phyloP scores from a whole-genome alignment of 2,329 filamentous ascomycete species.

The Penicillium palitans region DNA sequence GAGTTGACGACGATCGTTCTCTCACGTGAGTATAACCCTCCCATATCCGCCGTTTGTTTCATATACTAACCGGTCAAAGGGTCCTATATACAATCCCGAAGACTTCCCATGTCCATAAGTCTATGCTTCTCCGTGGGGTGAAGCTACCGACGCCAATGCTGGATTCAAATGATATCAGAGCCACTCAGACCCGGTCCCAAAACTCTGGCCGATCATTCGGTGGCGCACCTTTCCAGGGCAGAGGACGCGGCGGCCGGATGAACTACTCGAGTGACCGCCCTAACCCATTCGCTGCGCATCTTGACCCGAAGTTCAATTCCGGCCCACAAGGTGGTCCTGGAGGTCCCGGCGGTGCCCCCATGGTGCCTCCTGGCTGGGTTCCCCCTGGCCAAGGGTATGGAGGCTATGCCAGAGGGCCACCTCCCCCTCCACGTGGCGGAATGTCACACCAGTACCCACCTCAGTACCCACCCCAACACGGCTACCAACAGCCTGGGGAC shows the following conservation, averaged over 20 bases:
- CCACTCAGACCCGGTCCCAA: constrained; percentile 65
- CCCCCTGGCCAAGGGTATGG: constrained; percentile 34
- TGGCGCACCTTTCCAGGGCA: constrained; percentile 61
- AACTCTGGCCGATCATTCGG: constrained; percentile 69
- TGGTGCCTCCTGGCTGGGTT: constrained; percentile 38
- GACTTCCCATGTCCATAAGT: constrained; percentile 76
- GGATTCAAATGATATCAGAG: constrained; percentile 72
- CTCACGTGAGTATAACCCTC: constrained; percentile 64
- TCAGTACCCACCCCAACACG: constrained; percentile 22
- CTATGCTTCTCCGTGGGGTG: constrained; percentile 85
- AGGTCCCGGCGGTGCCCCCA: constrained; percentile 31
- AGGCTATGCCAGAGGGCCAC: constrained; percentile 39
- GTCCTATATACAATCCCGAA: constrained; percentile 83
- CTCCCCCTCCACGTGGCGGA: constrained; percentile 42
- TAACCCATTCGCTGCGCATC: constrained; percentile 51
- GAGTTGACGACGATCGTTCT: constrained; percentile 81
- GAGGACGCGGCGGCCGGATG: constrained; percentile 52
- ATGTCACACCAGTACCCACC: constrained; percentile 27
- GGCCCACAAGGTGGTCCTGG: constrained; percentile 32
- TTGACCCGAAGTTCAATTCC: constrained; percentile 47
- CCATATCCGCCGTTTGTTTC: not conserved
- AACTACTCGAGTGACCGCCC: constrained; percentile 53
- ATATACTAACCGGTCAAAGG: constrained; percentile 50
- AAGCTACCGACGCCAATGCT: constrained; percentile 71
- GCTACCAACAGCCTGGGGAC: constrained; percentile 15